Conservation (phyloP, 2,329 filamentous ascomycete species). For the Helminthosporium solani region DNA sequence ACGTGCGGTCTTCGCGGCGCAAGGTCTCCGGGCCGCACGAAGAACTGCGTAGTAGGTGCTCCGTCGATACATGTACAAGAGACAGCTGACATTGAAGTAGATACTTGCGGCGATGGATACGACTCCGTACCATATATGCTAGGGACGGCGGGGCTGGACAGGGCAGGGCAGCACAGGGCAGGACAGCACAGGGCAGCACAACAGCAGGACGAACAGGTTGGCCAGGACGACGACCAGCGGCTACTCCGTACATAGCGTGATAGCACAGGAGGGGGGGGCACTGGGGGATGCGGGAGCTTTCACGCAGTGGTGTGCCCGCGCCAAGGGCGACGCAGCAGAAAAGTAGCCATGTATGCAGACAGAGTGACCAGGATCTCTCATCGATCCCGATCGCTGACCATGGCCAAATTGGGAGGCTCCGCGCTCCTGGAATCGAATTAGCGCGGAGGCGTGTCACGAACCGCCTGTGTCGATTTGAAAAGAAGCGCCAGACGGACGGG, state of each 20-base stretch:
- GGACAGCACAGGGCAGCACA: too few species aligned
- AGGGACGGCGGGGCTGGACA: too few species aligned
- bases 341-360: background rate
- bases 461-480: background rate
- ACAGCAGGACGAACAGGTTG: too few species aligned
- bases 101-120: too few species aligned
- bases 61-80: too few species aligned
- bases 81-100: too few species aligned
- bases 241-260: too few species aligned
- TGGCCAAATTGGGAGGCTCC: background rate
- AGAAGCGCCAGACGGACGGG: background rate
- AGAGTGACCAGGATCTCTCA: background rate
- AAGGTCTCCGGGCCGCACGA: too few species aligned
- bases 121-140: too few species aligned
- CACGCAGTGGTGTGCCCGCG: background rate
- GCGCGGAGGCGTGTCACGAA: background rate
- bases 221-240: too few species aligned
- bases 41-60: too few species aligned
- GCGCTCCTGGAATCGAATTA: background rate
- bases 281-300: background rate
- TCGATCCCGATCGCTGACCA: background rate
- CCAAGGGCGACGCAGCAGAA: background rate
- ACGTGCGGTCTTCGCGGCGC: background rate
- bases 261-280: background rate
- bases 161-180: too few species aligned